Conservation (phyloP, 495 filamentous ascomycete species). For the Recurvomyces mirabilis region DNA sequence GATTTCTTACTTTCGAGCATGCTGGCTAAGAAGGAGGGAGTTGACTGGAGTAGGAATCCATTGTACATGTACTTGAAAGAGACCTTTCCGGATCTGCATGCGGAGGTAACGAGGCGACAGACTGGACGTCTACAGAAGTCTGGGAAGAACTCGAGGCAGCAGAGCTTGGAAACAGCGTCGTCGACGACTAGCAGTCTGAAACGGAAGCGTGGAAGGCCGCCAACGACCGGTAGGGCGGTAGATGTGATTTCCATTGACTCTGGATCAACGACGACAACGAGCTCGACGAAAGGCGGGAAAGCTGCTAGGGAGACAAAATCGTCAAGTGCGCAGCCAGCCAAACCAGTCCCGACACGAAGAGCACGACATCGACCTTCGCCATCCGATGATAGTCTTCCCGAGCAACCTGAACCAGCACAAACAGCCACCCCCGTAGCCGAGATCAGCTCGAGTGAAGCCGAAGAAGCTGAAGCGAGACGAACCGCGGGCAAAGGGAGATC, state of each 20-base stretch:
- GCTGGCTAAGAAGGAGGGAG: constrained; percentile 43
- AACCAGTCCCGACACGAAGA: too few species aligned
- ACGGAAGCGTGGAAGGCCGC: constrained; percentile 9
- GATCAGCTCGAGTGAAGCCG: constrained; percentile 9
- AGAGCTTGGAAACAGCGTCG: not conserved
- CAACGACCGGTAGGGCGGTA: not conserved
- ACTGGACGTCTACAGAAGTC: not conserved
- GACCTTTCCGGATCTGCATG: constrained; percentile 35
- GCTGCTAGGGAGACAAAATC: too few species aligned
- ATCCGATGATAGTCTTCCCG: not conserved
- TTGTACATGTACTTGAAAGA: constrained; percentile 42
- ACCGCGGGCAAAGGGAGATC: constrained; percentile 38
- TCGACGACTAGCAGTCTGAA: constrained; percentile 14
- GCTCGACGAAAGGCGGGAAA: not conserved
- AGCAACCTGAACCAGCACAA: not conserved
- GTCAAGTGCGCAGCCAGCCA: too few species aligned
- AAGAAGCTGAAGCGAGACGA: too few species aligned
- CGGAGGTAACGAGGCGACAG: not conserved
- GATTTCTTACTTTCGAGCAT: constrained; percentile 48
- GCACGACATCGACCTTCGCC: not conserved
- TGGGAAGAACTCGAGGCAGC: not conserved
- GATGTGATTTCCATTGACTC: constrained; percentile 3
- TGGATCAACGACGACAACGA: not conserved
- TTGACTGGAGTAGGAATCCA: constrained; percentile 45
- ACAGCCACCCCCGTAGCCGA: not conserved